A percentile compares a stretch with the other conserved stretches of the same genome.
Conservation (phyloP, 306 rosid genomes). For the Lathyrus aphaca region DNA sequence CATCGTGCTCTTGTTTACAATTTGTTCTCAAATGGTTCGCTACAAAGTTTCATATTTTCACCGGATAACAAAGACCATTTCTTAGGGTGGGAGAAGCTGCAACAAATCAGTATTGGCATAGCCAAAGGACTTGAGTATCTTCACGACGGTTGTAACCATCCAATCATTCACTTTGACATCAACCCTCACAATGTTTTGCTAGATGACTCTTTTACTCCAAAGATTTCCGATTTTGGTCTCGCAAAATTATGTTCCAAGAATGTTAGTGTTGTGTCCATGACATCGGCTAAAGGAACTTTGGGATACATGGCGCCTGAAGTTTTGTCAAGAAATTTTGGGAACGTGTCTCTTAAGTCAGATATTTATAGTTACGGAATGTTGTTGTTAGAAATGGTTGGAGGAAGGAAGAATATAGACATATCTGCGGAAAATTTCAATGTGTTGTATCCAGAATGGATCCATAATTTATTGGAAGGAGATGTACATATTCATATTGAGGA, state of each 20-base stretch:
- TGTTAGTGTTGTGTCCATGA: too few species aligned
- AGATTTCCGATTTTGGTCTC: conserved; percentile 25
- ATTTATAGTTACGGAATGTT: too few species aligned
- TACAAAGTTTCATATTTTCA: not conserved
- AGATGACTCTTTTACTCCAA: not conserved
- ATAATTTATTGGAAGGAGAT: conserved; percentile 4
- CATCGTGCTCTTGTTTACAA: conserved; percentile 19
- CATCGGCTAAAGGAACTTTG: too few species aligned
- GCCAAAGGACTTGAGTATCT: conserved; percentile 20
- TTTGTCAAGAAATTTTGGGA: too few species aligned
- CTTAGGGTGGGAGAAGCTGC: not conserved
- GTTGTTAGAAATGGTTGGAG: conserved; percentile 33
- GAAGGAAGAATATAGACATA: conserved; percentile 16
- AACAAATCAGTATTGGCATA: not conserved
- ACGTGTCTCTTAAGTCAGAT: too few species aligned
- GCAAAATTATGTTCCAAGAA: too few species aligned
- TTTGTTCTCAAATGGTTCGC: conserved; percentile 2
- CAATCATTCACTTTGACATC: conserved; percentile 1
- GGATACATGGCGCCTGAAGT: too few species aligned
- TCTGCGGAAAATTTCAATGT: not conserved
- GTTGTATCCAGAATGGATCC: conserved; percentile 24
- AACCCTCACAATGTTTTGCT: too few species aligned
- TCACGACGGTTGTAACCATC: conserved; percentile 5
- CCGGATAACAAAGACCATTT: not conserved
- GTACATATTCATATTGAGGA: not conserved